Base-by-base conservation (phyloP, 2,329 filamentous ascomycete genomes). In the Monilinia polystroma region DNA sequence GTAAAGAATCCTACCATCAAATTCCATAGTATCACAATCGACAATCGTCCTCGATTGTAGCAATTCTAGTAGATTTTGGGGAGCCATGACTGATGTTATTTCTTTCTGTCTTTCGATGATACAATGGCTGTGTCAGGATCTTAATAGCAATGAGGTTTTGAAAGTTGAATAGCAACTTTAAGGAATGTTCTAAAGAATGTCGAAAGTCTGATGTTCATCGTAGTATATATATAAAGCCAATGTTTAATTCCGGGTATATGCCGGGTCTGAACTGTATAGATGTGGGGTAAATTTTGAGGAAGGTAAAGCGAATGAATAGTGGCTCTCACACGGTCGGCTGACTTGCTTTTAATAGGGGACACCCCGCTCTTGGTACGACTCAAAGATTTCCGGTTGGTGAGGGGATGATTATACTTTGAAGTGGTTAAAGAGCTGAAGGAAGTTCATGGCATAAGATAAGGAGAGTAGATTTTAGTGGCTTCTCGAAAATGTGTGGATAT, bases 1-100 rank as follows among this genome's bases (percentile, higher is more conserved):
- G 11, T 2, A 43, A 45, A 7, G 32, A 32, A 35, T 10, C 29
- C 38, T 69, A 82, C 83, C 79, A 72, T 82, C 77, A 38, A 78
- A 76, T 71, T 84, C 80, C 68, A 84, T 77, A 0, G 81, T 84
- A 71, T 85, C 83, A 69, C 82, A 83, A 72, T 84, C 82, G 11
- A 85, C 80, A 3, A 78, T 70, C n/a, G 78, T 81, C 52, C 77
- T 75, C 10, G 76, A 76, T 55, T 80, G 78, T 68, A 85, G 73
- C 49, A 80, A 75, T 53, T 83, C 78, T 10, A 84, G 75, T 26
- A 81, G 69, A 14, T 73, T 77, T 63, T 74, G 66, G 54, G 71
- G 59, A 14, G 70, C 55, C 58, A 71, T 66, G 10, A 7, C 35
- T 51, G 45, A 5, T 52, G 23, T 14, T 26, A 35, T 35, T 35